Evolutionary conservation across 2,329 filamentous ascomycete genomes (phyloP), one percentile per base, ranked within the genome.

Genomic region (Diplodia mutila): DNA sequence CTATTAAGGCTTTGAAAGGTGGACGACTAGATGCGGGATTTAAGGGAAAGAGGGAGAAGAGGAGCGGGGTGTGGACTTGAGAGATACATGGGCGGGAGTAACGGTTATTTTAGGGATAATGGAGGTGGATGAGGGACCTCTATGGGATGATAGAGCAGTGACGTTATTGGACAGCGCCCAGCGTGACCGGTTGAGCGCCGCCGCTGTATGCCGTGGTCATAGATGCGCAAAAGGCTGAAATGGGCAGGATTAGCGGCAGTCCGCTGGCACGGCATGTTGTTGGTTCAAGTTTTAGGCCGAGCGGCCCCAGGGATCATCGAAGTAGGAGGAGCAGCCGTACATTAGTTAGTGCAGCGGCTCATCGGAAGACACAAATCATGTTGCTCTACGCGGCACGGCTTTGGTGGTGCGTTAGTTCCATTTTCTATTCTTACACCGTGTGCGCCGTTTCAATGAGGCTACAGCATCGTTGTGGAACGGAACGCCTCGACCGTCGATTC

Each of bases 301-400:
- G 21, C 34, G 4, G 11, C 8, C 16, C 29, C 59, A 51, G n/a
- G 59, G 59, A 63, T 63, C 27, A 63, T 63, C 42, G 59, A 51
- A 21, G 59, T 37, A 37, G 16, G 27, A 37, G 27, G 21, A 63
- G 46, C 21, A 23, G 42, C 59, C 27, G 27, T 51, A 37, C 46
- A 37, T 51, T 51, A 63, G 59, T 29, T 32, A 46, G 42, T 14
- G 59, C 52, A n/a, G 64, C 64, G 64, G 64, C 64, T 66, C 64
- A 49, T 59, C 52, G 64, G 64, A n/a, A 59, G 34, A 57, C 53
- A 66, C 64, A 66, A 66, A 66, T 66, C 52, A 59, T 66, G 52
- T 59, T 59, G 52, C 54, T 66, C 64, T 55, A 66, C 64, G 64
- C 64, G 42, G 52, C 52, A 59, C 64, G 29, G 39, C 42, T 27